Conservation (phyloP, 31 red algal genomes). For the Odonthalia washingtoniensis region DNA sequence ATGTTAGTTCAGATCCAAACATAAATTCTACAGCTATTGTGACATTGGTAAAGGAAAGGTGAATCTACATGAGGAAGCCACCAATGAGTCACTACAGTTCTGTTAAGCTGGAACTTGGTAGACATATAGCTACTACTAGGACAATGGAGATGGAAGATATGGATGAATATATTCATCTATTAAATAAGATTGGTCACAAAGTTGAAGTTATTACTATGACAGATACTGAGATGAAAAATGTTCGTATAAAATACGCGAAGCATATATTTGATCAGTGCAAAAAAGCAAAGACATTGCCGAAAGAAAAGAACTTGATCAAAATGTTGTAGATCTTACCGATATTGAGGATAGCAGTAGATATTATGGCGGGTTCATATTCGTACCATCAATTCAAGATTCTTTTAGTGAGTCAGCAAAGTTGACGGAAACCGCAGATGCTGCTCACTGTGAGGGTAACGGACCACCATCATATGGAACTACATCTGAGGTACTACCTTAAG, state of each 20-base stretch:
- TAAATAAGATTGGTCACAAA: constrained; percentile 18
- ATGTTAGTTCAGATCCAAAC: constrained; percentile 34
- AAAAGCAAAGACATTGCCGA: constrained; percentile 29
- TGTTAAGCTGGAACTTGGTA: background rate
- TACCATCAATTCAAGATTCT: no score
- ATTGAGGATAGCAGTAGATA: constrained; percentile 42
- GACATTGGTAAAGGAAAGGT: constrained; percentile 23
- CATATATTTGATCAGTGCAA: constrained; percentile 36
- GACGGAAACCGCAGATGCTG: no score
- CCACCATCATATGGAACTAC: constrained; percentile 64
- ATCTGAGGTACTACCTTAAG: constrained; percentile 55
- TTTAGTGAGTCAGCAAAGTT: no score
- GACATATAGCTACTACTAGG: background rate
- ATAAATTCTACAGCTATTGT: constrained; percentile 18
- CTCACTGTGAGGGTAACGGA: no score
- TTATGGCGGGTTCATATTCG: no score
- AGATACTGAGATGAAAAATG: constrained; percentile 21
- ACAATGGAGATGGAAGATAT: constrained; percentile 57
- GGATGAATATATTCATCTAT: constrained; percentile 5
- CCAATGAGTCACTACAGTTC: constrained; percentile 40
- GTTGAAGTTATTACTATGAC: background rate
- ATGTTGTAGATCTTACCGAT: constrained; percentile 25
- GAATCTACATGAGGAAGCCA: constrained; percentile 33
- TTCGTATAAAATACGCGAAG: constrained; percentile 33
- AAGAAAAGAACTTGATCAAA: constrained; percentile 12